Evolutionary conservation across 1,139 yeast species (phyloP), one percentile per base, ranked within the genome.

Genomic region (Saccharomyces hybrid): DNA sequence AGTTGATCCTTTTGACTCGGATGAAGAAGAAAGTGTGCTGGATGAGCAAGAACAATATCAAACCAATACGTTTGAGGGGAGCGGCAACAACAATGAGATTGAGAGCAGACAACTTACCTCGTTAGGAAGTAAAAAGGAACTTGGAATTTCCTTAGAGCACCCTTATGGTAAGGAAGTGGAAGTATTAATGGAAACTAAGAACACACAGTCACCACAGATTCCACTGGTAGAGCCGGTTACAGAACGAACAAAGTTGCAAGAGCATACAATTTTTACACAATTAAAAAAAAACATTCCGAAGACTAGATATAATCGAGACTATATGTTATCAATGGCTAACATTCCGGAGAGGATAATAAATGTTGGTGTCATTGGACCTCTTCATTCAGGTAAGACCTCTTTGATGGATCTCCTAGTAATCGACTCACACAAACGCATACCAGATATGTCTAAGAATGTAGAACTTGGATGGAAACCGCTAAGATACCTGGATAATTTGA

Each of bases 301-400:
- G 46, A 78, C 86, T 0, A 69, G 68, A 0, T 90, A 83, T 63
- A 80, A 88, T 2, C 78, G 88, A 55, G 80, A 81, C 8, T 93
- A 83, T 63, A 77, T 86, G 75, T 61, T 75, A 4, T 72, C 75
- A 9, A 65, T 81, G 50, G 72, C 83, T 70, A 62, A 69, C 2
- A 63, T 80, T 0, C 90, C 96, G 0, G 83, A 82, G 14, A 82
- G 86, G 61, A 77, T 86, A 27, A 77, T 96, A 55, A 91, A 87
- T 67, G 73, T 91, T n/a, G 87, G 93, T 0, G 60, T 95, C 0
- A 81, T 85, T n/a, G 99, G 99, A 0, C 81, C 83, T 52, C 66
- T 87, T 2, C 88, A 88, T 63, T 82, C 88, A n/a, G 99, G 99
- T 2, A 93, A 95, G 70, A 87, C 98, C 0, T 76, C 89, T 0